These are phyloP conservation scores for Collybia sordida DNA, from an alignment of 768 basidiomycete species.

Conservation along the genomic window DNA sequence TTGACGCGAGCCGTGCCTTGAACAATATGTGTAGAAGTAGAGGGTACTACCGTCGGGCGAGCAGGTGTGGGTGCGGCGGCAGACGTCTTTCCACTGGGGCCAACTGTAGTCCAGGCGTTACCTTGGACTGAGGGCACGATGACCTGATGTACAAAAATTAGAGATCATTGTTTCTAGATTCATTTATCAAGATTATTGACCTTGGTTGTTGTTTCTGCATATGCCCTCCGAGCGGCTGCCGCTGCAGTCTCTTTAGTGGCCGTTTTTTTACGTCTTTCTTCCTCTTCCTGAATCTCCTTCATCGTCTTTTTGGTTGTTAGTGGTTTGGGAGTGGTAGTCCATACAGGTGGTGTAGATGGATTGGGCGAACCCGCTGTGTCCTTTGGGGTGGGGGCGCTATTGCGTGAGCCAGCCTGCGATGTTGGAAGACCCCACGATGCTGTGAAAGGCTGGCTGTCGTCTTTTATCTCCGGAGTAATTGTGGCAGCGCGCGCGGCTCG, in stretches of 20 bases:
- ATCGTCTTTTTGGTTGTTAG: constrained; percentile 80
- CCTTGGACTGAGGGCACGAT: constrained; percentile 27
- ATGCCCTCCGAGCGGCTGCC: constrained; percentile 61
- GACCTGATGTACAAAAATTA: too few species aligned
- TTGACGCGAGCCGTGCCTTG: constrained; percentile 37
- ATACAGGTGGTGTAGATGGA: constrained; percentile 56
- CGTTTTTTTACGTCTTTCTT: constrained; percentile 79
- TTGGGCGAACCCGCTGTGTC: constrained; percentile 32
- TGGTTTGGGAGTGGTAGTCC: constrained; percentile 65
- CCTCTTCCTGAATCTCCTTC: constrained; percentile 99
- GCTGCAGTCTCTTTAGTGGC: constrained; percentile 59
- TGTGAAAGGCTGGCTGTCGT: constrained; percentile 62
- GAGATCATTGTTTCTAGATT: too few species aligned
- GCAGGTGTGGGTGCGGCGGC: constrained; percentile 30
- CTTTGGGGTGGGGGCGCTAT: constrained; percentile 33
- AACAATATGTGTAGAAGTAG: constrained; percentile 26
- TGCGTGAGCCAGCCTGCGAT: constrained; percentile 71
- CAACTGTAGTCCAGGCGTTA: constrained; percentile 86
- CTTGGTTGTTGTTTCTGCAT: constrained; percentile 80
- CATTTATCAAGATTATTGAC: constrained; percentile 31
- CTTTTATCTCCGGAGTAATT: constrained; percentile 36
- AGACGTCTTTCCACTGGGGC: constrained; percentile 64
- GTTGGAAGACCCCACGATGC: constrained; percentile 86
- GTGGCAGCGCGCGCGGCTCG: constrained; percentile 50
- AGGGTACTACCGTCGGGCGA: constrained; percentile 26